Base-by-base conservation (phyloP, 169 alveolate genomes). In the Eimeria maxima region DNA sequence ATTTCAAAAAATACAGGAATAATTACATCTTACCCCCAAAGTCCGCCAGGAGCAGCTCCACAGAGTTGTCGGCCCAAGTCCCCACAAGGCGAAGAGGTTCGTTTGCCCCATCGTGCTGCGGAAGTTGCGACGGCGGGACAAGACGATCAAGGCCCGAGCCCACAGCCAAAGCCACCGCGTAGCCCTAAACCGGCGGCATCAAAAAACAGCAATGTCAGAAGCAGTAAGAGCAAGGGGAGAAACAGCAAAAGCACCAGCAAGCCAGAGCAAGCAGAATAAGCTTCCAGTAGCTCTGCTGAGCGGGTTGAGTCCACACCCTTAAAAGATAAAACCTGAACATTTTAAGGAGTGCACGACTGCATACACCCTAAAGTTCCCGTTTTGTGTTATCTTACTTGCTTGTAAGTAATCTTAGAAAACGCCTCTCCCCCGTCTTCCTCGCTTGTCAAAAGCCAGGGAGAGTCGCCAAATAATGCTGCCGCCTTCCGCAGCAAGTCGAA, bases 21-120 rank as follows among this genome's bases (percentile, higher is more conserved):
- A 20, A 65, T 3, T 6, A 20, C 74, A 24, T 16, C 76, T 29
- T 84, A 84, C 92, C 92, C 33, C 92, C 92, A 84, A 84, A 84
- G 92, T 84, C 92, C 29, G 92, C 57, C 47, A 84, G 78, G 18
- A 84, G 76, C 76, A 84, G 57, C 57, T 84, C 92, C 33, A 84
- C 92, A 38, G 92, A 84, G 55, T 84, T 84, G 38, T 53, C 24
- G 20, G 92, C 92, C 92, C 92, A 84, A 8, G 92, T 84, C 38
- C 92, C 92, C 38, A 84, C 42, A 57, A 84, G 76, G 13, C 76
- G 44, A 4, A 84, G 92, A 8, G 92, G 76, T 45, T 84, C 92
- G 74, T 84, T 50, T 3, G 76, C 73, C 44, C 92, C 92, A 18
- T 84, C 92, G 16, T 76, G 92, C 76, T 84, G 92, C 29, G 92